Evolutionary conservation across 106 monocot species (phyloP).

Genomic region (Dendrobium huoshanense): DNA sequence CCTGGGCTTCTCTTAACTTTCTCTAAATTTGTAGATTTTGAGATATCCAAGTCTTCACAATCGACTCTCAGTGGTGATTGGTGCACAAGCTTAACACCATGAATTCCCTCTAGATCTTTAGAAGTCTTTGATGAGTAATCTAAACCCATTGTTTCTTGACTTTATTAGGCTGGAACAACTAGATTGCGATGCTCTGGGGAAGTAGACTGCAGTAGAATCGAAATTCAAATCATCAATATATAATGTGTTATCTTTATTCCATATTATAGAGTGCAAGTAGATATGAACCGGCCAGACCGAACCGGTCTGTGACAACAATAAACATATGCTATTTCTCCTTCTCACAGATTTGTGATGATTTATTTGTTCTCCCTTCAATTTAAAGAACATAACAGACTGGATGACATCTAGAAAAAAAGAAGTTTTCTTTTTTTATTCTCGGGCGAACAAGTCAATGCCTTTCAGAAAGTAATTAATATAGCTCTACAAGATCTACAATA

Average conservation of each 20-base stretch:
- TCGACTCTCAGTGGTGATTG: conserved; percentile 18
- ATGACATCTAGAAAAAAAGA: no score
- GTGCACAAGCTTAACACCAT: conserved; percentile 46
- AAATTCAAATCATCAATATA: background rate
- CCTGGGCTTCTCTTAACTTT: conserved; percentile 27
- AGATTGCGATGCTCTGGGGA: background rate
- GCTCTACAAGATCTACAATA: background rate
- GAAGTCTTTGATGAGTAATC: conserved; percentile 23
- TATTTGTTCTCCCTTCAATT: background rate
- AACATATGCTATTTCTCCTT: background rate
- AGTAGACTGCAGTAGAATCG: background rate
- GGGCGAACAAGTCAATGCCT: no score
- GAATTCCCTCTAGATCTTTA: conserved; percentile 43
- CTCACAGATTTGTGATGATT: background rate
- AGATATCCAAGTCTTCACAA: conserved; percentile 11
- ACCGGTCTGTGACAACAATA: background rate
- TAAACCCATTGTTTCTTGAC: conserved; percentile 37
- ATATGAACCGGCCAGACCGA: background rate
- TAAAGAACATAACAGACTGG: no score
- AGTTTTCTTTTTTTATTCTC: no score
- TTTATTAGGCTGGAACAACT: background rate
- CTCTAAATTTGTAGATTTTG: conserved; percentile 14
- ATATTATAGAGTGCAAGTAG: background rate
- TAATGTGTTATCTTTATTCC: background rate
- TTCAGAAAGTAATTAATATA: no score